Conservation (phyloP, 2,329 filamentous ascomycete species). For the Dactylonectria estremocensis region DNA sequence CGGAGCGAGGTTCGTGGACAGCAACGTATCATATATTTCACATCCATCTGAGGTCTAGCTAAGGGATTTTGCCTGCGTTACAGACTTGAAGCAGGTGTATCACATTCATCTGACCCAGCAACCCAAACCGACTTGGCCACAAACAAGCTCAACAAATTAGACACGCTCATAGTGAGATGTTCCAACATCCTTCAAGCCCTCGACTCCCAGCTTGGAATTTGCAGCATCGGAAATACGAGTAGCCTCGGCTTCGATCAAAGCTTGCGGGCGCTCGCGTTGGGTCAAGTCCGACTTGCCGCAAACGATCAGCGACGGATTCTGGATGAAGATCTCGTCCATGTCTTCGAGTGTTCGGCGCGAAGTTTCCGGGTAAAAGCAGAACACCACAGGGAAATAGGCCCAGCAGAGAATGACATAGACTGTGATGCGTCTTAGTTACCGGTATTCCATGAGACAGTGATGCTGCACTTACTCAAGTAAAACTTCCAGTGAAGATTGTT, state of each 20-base stretch:
- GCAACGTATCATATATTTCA: neutral
- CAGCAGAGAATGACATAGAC: conserved; percentile 54
- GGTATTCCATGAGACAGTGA: too few relatives aligned
- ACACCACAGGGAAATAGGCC: conserved; percentile 58
- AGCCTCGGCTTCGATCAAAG: conserved; percentile 55
- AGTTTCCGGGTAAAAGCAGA: conserved; percentile 67
- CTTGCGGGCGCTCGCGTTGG: conserved; percentile 54
- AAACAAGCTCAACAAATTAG: neutral
- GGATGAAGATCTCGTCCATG: conserved; percentile 61
- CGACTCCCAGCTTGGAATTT: conserved; percentile 5
- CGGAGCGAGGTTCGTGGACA: neutral
- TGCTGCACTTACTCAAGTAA: conserved; percentile 57
- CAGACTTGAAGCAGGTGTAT: neutral
- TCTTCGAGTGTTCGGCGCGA: conserved; percentile 63
- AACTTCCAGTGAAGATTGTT: conserved; percentile 59
- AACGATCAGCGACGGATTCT: conserved; percentile 51
- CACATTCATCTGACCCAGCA: neutral
- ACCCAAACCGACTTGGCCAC: neutral
- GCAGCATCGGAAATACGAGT: conserved; percentile 45
- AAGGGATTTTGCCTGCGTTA: neutral
- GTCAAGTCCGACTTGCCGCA: conserved; percentile 53
- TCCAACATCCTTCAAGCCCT: neutral
- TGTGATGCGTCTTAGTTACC: conserved; percentile 16
- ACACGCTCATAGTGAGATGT: conserved; percentile 18
- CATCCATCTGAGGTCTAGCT: neutral